A percentile compares a stretch with the other conserved stretches of the same genome.
Conservation (phyloP, 75 land plant species). For the Cupressus sempervirens region DNA sequence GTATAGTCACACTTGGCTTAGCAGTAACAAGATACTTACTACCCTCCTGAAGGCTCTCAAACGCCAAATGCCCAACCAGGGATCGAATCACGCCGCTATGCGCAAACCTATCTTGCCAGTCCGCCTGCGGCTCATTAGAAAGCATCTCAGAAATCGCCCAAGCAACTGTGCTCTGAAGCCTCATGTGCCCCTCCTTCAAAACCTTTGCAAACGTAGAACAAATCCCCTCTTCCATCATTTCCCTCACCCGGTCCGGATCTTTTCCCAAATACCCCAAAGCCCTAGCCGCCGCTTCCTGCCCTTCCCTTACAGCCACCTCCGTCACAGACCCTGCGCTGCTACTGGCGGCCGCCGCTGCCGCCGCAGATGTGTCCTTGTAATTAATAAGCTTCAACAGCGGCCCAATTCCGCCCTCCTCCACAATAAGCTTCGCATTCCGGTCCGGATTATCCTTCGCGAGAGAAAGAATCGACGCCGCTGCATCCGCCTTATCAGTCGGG, state of each 20-base stretch:
- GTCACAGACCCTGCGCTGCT: conserved; percentile 7
- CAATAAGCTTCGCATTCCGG: conserved; percentile 56
- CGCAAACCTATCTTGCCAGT: conserved; percentile 57
- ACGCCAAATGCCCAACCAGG: conserved; percentile 60
- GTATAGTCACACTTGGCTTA: conserved; percentile 25
- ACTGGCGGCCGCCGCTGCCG: conserved; percentile 20
- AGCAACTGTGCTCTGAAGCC: conserved; percentile 67
- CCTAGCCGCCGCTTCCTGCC: conserved; percentile 59
- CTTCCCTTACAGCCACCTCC: conserved; percentile 17
- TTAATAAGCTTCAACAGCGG: conserved; percentile 56
- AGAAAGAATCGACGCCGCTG: conserved; percentile 49
- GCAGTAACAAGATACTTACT: conserved; percentile 32
- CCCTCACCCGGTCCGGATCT: conserved; percentile 58
- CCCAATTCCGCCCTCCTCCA: conserved; percentile 71
- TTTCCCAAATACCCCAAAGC: conserved; percentile 64
- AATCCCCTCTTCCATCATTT: conserved; percentile 53
- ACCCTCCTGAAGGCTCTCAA: conserved; percentile 60
- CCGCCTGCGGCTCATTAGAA: conserved; percentile 26
- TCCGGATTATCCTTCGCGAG: conserved; percentile 59
- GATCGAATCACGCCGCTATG: conserved; percentile 42
- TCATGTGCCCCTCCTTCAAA: conserved; percentile 59
- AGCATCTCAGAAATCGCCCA: conserved; percentile 57
- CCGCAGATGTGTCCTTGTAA: conserved; percentile 34
- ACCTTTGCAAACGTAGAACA: conserved; percentile 67
- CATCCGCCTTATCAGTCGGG: conserved; percentile 47